These are phyloP conservation scores for Monilinia vaccinii-corymbosi DNA, from an alignment of 2,329 filamentous ascomycete species.

Conservation along the genomic window DNA sequence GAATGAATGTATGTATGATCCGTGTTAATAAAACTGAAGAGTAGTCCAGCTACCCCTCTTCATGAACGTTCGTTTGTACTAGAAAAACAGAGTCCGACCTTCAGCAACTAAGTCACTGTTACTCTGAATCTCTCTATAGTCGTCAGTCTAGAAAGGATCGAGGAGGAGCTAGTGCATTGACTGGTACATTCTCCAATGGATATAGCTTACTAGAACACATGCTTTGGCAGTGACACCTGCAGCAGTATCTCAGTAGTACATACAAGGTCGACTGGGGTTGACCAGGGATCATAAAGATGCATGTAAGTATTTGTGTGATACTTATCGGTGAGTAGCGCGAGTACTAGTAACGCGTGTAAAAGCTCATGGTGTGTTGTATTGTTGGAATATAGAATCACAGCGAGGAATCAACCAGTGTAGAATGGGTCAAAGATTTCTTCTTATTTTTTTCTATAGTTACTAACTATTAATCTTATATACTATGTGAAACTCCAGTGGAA, in stretches of 20 bases:
- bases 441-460: too few relatives aligned
- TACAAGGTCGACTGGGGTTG: not conserved
- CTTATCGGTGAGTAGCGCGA: not conserved
- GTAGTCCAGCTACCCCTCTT: not conserved
- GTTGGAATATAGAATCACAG: too few relatives aligned
- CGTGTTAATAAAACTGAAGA: not conserved
- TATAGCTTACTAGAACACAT: not conserved
- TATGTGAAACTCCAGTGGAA: too few relatives aligned
- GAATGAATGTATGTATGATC: not conserved
- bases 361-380: not conserved
- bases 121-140: not conserved
- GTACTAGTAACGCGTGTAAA: not conserved
- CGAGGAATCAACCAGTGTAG: too few relatives aligned
- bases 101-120: not conserved
- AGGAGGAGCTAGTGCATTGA: not conserved
- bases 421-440: too few relatives aligned
- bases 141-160: not conserved
- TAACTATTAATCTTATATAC: too few relatives aligned
- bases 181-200: not conserved
- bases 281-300: not conserved
- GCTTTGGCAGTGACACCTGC: not conserved
- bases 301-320: not conserved
- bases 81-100: not conserved
- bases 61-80: not conserved
- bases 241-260: too few relatives aligned